Base-by-base conservation (phyloP, 768 basidiomycete genomes). In the Psilocybe sp. region DNA sequence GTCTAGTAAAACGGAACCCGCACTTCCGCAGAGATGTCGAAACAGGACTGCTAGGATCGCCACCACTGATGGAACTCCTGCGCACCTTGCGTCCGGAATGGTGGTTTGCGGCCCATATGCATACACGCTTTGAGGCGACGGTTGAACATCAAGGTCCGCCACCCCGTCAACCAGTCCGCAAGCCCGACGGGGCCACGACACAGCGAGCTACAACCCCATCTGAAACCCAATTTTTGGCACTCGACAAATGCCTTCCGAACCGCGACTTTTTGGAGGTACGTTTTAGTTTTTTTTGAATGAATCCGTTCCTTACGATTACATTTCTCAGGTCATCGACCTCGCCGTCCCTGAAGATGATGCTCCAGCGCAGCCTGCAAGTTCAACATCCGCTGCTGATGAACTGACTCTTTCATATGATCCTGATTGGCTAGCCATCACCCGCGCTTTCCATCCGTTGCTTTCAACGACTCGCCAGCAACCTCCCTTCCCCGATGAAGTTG, bases 21-120 rank as follows among this genome's bases (percentile, higher is more conserved):
- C 88, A 85, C 69, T 87, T 98, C 62, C 73, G 75, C 32, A 69
- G 73, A 19, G 92, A 98, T 67, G 76, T 94, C 52, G 64, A 68
- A 11, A 58, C 69, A 32, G 86, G 89, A 32, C 74, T 68, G 11
- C 80, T 97, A 10, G 96, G 95, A 19, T 95, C 92, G 1, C 92
- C 89, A 13, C 94, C 93, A 6, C 70, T 96, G 33, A 85, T 89
- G 77, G 82, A 81, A 11, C 73, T 98, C 1, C 68, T 98, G 19
- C 72, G 70, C 31, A 85, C 75, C 19, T 73, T 97, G 31, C 75
- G 80, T 59, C 95, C 95, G 0, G 60, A 76, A 41, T 87, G 91
- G 82, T 98, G 95, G 96, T 97, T 97, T 65, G 69, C 91, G 3
- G 95, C 93, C 0, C 96, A 98, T 68, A 60, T 98, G 44, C 96